Evolutionary conservation across 1,284 basidiomycete genomes (phyloP).

Genomic region (Gomphus sp.): DNA sequence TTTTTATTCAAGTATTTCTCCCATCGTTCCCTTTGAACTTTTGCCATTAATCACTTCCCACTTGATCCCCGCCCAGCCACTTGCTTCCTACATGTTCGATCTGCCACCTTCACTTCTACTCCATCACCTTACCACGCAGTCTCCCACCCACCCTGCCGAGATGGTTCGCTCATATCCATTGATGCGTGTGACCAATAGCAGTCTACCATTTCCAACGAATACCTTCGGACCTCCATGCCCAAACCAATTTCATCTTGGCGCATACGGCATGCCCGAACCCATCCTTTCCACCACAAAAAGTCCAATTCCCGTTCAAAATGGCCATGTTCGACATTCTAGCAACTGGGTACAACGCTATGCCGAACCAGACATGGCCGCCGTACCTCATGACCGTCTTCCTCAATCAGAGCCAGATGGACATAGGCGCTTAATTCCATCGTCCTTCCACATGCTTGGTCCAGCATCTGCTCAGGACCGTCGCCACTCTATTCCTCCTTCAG

Average conservation of each 20-base stretch:
- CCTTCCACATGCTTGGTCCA: not conserved
- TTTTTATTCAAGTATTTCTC: constrained; percentile 42
- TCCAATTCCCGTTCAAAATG: not conserved
- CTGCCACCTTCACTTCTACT: constrained; percentile 21
- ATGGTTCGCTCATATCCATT: constrained; percentile 7
- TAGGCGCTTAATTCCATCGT: not conserved
- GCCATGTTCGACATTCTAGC: not conserved
- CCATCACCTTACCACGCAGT: constrained; percentile 8
- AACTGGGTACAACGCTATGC: not conserved
- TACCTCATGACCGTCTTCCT: not conserved
- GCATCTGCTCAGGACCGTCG: not conserved
- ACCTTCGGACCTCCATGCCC: not conserved
- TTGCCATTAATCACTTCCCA: constrained; percentile 49
- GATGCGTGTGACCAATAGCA: not conserved
- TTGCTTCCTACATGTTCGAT: constrained; percentile 29
- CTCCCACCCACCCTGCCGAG: constrained; percentile 7
- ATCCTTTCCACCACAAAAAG: not conserved
- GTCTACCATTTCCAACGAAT: not conserved
- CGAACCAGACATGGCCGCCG: not conserved
- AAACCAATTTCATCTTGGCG: not conserved
- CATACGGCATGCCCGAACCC: not conserved
- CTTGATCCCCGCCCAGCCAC: constrained; percentile 23
- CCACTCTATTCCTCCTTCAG: constrained; percentile 2
- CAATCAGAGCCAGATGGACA: not conserved
- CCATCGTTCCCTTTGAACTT: constrained; percentile 54